These are phyloP conservation scores for Cyberlindnera sargentensis DNA, from an alignment of 805 yeast genomes.

Conservation along the genomic window DNA sequence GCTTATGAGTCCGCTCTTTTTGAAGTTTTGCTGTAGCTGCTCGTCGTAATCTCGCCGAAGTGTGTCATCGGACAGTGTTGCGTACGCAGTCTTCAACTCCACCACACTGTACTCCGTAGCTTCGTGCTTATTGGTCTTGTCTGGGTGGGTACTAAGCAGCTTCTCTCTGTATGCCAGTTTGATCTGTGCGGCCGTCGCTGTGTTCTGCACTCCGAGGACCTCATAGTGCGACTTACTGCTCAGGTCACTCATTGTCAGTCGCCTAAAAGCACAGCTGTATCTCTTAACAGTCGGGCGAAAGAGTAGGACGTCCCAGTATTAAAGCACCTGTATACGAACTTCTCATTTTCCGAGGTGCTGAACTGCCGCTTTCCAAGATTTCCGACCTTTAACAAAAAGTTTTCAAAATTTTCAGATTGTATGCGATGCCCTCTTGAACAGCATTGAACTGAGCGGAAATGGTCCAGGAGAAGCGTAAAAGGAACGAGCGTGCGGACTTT, in stretches of 20 bases:
- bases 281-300: background rate
- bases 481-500: conserved; percentile 34
- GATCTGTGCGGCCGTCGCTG: conserved; percentile 35
- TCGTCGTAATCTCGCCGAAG: conserved; percentile 46
- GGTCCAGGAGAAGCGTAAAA: conserved; percentile 25
- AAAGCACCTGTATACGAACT: background rate
- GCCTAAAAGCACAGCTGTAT: background rate
- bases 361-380: background rate
- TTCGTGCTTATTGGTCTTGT: conserved; percentile 36
- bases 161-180: conserved; percentile 57
- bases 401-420: background rate
- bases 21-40: conserved; percentile 28
- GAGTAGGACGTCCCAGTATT: background rate
- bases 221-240: conserved; percentile 40
- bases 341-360: conserved; percentile 1
- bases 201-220: conserved; percentile 43
- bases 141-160: conserved; percentile 71
- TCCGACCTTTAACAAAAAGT: conserved; percentile 2
- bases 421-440: conserved; percentile 2
- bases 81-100: conserved; percentile 58
- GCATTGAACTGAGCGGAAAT: background rate
- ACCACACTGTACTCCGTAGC: conserved; percentile 27
- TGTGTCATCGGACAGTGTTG: conserved; percentile 37
- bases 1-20: conserved; percentile 28
- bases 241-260: conserved; percentile 8